phyloP scores from a whole-genome alignment of 2,329 filamentous ascomycete genomes.

The Coniochaeta sp. region DNA sequence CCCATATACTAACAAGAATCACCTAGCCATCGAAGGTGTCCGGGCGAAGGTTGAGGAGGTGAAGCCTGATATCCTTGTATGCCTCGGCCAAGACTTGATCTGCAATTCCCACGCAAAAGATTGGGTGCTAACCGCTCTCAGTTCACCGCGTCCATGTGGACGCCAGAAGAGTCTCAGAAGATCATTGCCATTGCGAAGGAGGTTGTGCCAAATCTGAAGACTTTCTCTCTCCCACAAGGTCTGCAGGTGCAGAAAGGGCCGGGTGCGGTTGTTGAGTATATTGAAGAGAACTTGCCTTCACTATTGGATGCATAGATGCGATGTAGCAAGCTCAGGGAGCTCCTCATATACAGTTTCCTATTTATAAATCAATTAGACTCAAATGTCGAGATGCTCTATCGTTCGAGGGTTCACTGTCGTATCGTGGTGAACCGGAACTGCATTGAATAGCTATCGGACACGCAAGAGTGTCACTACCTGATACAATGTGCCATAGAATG shows the following conservation, averaged over 20 bases:
- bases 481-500: too few species aligned
- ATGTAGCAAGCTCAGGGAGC: not conserved
- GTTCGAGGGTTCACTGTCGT: too few species aligned
- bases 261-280: conserved; percentile 42
- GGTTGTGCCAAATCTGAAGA: conserved; percentile 36
- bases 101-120: too few species aligned
- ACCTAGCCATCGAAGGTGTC: conserved; percentile 50
- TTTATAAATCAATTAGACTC: not conserved
- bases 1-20: too few species aligned
- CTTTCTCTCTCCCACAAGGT: conserved; percentile 41
- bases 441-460: too few species aligned
- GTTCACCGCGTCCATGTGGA: conserved; percentile 29
- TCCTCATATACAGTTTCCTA: not conserved
- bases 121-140: conserved; percentile 2
- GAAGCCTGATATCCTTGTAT: conserved; percentile 47
- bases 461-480: too few species aligned
- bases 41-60: conserved; percentile 40
- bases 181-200: conserved; percentile 34
- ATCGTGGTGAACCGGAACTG: too few species aligned
- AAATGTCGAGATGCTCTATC: too few species aligned
- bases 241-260: conserved; percentile 42
- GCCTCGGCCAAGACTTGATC: too few species aligned
- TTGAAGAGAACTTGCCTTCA: conserved; percentile 31
- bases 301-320: conserved; percentile 9
- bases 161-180: conserved; percentile 32